Evolutionary conservation across 495 filamentous ascomycete species (phyloP), one percentile per base, ranked within the genome.

Genomic region (Letharia lupina): DNA sequence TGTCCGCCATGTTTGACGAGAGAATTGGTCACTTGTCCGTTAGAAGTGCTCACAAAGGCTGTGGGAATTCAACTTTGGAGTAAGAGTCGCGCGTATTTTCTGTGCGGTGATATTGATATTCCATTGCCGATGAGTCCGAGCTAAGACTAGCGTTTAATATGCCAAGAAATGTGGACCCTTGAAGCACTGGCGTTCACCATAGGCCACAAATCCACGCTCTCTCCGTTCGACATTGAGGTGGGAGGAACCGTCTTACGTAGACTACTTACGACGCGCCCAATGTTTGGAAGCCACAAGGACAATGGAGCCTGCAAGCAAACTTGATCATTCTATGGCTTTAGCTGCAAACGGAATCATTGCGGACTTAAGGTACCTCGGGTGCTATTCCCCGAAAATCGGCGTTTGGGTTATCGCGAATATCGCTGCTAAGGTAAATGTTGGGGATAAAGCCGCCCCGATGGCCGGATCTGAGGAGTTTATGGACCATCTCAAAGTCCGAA

Each of bases 401-500:
- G 10, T 54, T 54, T 31, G 23, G 48, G 28, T 54, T 31, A 54
- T 54, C 45, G 45, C 45, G 20, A 48, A 23, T 48, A 48, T 48
- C 7, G 11, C 12, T 42, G 40, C 40, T 42, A 42, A 42, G 11
- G 40, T 11, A 10, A 42, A 42, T 8, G 44, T 18, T 47, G 33
- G 33, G 54, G 16, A 57, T 37, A 57, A 37, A 57, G 54, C 54
- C 54, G 54, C 40, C 40, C 52, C 62, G 50, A 64, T 62, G 45
- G 15, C 61, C 45, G 61, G 37, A 16, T 35, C n/a, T 33, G 47
- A 62, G 57, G 37, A 62, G 7, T 56, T 63, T 63, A 54, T 50
- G 44, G 60, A 47, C 48, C 16, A 67, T 67, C 65, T 52, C 48
- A 54, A 64, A 64, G 63, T 31, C 61, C 62, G 23, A 52, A n/a